Evolutionary conservation across 768 basidiomycete species (phyloP).

Genomic region (Suillus americanus): DNA sequence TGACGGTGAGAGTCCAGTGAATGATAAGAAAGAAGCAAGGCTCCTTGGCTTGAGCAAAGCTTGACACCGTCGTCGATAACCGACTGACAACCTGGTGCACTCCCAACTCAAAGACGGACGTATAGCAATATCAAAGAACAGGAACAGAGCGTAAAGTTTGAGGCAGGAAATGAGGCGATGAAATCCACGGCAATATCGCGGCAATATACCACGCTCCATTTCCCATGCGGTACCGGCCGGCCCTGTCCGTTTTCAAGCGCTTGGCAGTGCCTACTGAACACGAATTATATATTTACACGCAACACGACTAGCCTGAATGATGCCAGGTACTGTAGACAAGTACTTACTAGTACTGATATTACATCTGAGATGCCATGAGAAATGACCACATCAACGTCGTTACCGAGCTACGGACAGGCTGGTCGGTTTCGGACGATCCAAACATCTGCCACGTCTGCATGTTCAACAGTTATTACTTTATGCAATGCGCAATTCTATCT

Average conservation of each 20-base stretch:
- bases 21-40: neutral
- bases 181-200: neutral
- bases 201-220: neutral
- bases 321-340: too few relatives aligned
- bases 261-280: neutral
- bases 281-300: neutral
- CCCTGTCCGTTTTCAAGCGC: neutral
- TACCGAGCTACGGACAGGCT: neutral
- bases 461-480: neutral
- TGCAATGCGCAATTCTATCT: neutral
- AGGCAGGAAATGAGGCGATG: constrained; percentile 6
- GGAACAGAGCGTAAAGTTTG: neutral
- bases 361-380: neutral
- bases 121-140: constrained; percentile 1
- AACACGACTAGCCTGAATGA: neutral
- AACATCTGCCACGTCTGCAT: neutral
- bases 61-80: neutral
- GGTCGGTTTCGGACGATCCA: neutral
- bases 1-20: constrained; percentile 1
- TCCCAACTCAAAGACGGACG: neutral
- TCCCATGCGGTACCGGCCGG: neutral
- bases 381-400: too few relatives aligned
- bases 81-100: neutral
- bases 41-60: neutral
- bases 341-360: neutral